Evolutionary conservation across 495 filamentous ascomycete genomes (phyloP), one percentile per base, ranked within the genome.

Genomic region (Platismatia glauca): DNA sequence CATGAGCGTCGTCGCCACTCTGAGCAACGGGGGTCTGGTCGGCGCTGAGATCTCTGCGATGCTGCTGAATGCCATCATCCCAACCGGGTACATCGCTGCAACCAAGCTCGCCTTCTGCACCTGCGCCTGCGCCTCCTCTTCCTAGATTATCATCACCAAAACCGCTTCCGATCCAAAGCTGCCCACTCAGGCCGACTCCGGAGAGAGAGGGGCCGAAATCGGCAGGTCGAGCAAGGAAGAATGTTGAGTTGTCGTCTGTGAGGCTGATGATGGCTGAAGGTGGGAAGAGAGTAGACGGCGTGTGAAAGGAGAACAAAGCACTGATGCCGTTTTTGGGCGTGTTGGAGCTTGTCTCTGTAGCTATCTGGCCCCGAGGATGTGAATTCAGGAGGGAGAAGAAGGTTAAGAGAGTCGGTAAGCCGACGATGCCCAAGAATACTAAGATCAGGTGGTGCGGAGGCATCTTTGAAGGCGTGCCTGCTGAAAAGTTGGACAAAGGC

Each of bases 41-140:
- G 38, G 58, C 33, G 24, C 15, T 38, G 53, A 46, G n/a, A 31
- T 61, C 63, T 20, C 55, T 62, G 31, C 65, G 71, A 59, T 70
- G 74, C 48, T 69, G 61, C 48, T 72, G 71, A 55, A 74, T 75
- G 13, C 77, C 79, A 43, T 84, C 85, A 43, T 83, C 84, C 93
- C 94, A 97, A 6, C 90, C 91, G 2, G 90, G 89, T n/a, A 96
- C 87, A 81, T 97, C 94, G 66, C 93, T 95, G 73, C 94, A 98
- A 31, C 95, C 94, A n/a, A 97, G 78, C 77, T 98, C 92, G 0
- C 93, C 90, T 69, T 91, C 89, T 2, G 81, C 76, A 12, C 76
- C 79, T 0, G 76, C 70, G 33, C 73, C 75, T 12, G 78, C 73
- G 24, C 85, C 83, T 22, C 85, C 83, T 62, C 84, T 81, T 34